Evolutionary conservation across 345 rosid genomes (phyloP), one percentile per base, ranked within the genome.

Genomic region (Sonneratia caseolaris): DNA sequence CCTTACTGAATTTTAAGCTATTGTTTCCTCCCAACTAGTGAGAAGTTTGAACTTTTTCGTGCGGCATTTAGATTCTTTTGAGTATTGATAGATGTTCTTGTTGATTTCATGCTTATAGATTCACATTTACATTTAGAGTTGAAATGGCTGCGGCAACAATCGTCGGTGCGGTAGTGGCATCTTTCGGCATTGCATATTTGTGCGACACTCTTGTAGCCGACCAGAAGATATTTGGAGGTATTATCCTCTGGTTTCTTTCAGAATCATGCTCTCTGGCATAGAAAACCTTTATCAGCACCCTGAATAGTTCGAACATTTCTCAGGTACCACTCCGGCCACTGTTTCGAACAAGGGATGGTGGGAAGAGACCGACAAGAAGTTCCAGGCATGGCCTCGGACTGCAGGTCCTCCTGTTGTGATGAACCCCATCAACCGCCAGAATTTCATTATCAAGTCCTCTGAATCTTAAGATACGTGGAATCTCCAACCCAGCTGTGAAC

Each of bases 331-430:
- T 12, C 98, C 97, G 19, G 47, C 65, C 27, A 91, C 97, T 36
- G 88, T 90, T 69, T 73, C 92, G 16, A 79, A 76, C 85, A 88
- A 94, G 55, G 88, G 78, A 66, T 88, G 98, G 98, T 81, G 84
- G 93, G 85, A 78, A 24, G 96, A 86, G 55, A 94, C 96, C 0
- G 97, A 91, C 78, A 89, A 88, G 88, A 91, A 83, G 45, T 82
- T 94, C 76, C 98, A 88, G 84, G 91, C 95, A 4, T 94, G 98
- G 98, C 98, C 98, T 13, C 94, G 95, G 18, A 85, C 95, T 48
- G 97, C 93, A 21, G 97, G 97, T 42, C 87, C 96, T 51, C 97
- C 98, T 0, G 96, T 91, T n/a, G 97, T 92, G 75, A 90, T 94
- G 96, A 94, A 94, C 49, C 96, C 98, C 45, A 90, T 90, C 70